Conservation (phyloP, 2,329 filamentous ascomycete genomes). For the Pseudogymnoascus sp. region DNA sequence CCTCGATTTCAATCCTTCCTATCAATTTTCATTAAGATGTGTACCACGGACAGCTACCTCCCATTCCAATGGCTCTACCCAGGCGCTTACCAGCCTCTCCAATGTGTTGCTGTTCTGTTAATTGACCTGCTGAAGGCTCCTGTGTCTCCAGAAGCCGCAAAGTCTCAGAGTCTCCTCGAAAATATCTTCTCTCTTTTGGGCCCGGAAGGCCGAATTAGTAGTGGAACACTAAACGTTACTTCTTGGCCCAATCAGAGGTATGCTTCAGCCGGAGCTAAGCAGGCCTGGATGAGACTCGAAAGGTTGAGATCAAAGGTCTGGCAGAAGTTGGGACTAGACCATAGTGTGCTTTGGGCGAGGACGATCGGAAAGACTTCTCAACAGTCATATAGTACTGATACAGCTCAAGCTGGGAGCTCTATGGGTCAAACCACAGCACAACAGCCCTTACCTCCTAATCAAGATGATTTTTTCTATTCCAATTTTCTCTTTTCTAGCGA, state of each 20-base stretch:
- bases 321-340: neutral
- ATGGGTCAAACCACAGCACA: neutral
- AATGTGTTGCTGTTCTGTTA: slow-evolving; percentile 21
- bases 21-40: slow-evolving; percentile 23
- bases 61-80: slow-evolving; percentile 26
- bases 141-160: slow-evolving; percentile 20
- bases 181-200: slow-evolving; percentile 16
- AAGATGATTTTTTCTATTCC: neutral
- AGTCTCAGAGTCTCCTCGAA: slow-evolving; percentile 21
- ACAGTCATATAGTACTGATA: neutral
- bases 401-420: neutral
- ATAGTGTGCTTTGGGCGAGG: neutral
- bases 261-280: neutral
- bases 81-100: slow-evolving; percentile 24
- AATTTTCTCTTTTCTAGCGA: neutral
- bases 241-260: neutral
- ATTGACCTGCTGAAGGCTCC: slow-evolving; percentile 22
- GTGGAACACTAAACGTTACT: neutral
- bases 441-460: neutral
- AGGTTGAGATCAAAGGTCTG: neutral
- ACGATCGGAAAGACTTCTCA: neutral
- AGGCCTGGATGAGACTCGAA: neutral
- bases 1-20: slow-evolving; percentile 24
- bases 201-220: neutral
- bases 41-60: slow-evolving; percentile 20